phyloP scores from a whole-genome alignment of 192 early-diverging fungal species.

The Podila horticola region DNA sequence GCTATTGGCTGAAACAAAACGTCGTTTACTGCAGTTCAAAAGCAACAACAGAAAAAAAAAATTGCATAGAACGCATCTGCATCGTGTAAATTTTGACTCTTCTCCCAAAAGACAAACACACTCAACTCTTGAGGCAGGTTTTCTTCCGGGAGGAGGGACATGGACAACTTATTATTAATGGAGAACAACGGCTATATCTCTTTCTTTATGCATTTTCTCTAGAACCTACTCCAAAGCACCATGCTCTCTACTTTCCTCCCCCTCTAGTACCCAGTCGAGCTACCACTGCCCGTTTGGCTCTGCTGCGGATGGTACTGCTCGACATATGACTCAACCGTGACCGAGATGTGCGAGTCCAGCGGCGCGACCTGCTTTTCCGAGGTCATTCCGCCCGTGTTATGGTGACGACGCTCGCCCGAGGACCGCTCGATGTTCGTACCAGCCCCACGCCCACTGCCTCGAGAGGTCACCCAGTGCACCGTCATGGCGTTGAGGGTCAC shows the following conservation, averaged over 20 bases:
- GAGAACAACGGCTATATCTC: not conserved
- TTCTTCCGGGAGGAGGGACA: no score
- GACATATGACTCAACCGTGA: slow-evolving; percentile 42
- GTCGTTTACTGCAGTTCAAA: no score
- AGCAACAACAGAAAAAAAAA: no score
- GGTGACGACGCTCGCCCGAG: slow-evolving; percentile 12
- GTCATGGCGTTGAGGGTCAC: slow-evolving; percentile 57
- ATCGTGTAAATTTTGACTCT: no score
- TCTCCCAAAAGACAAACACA: no score
- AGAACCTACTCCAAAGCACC: no score
- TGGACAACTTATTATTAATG: no score
- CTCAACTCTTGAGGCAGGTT: no score
- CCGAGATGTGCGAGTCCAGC: slow-evolving; percentile 33
- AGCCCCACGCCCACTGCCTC: slow-evolving; percentile 10
- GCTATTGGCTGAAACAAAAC: no score
- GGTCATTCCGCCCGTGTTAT: not conserved
- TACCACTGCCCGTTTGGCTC: not conserved
- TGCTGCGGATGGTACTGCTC: slow-evolving; percentile 43
- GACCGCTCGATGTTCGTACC: slow-evolving; percentile 4
- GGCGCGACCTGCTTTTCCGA: slow-evolving; percentile 41
- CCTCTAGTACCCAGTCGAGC: slow-evolving; percentile 4
- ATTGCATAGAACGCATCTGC: no score
- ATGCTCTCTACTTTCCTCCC: not conserved
- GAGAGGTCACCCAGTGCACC: slow-evolving; percentile 59
- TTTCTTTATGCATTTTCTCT: no score